Percentiles rank a stretch among this genome's conserved stretches.
These are phyloP conservation scores for Solanum lignicaule DNA, from an alignment of 257 asterid genomes.

Conservation along the genomic window DNA sequence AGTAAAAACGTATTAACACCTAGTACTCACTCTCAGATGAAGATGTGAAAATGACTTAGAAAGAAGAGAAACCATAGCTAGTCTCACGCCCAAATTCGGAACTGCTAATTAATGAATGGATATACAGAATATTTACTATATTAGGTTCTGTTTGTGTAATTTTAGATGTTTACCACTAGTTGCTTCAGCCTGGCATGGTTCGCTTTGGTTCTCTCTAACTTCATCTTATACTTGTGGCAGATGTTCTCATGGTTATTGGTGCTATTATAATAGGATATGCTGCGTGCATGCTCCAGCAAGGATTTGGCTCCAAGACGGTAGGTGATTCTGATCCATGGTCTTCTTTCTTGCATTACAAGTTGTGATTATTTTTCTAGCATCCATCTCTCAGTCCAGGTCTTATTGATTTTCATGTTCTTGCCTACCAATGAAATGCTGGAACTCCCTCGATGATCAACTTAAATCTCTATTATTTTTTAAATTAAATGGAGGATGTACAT, in stretches of 20 bases:
- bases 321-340: not conserved
- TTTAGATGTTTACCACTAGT: not conserved
- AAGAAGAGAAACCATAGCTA: not conserved
- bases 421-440: not conserved
- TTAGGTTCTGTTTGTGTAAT: not conserved
- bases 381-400: not conserved
- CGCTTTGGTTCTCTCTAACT: not conserved
- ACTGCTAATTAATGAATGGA: not conserved
- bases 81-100: not conserved
- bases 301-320: constrained; percentile 54
- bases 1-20: not conserved
- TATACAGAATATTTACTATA: not conserved
- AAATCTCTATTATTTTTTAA: not conserved
- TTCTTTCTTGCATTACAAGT: constrained; percentile 17
- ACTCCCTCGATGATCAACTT: not conserved
- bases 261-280: constrained; percentile 69
- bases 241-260: constrained; percentile 80
- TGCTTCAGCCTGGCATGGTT: not conserved
- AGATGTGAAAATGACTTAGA: not conserved
- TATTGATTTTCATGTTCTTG: not conserved
- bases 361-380: not conserved
- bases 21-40: not conserved
- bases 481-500: not conserved
- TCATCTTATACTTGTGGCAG: constrained; percentile 35
- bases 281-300: constrained; percentile 73